Evolutionary conservation across 108 stramenopile genomes (phyloP), one percentile per base, ranked within the genome.

Genomic region (Cyclotella cryptica): DNA sequence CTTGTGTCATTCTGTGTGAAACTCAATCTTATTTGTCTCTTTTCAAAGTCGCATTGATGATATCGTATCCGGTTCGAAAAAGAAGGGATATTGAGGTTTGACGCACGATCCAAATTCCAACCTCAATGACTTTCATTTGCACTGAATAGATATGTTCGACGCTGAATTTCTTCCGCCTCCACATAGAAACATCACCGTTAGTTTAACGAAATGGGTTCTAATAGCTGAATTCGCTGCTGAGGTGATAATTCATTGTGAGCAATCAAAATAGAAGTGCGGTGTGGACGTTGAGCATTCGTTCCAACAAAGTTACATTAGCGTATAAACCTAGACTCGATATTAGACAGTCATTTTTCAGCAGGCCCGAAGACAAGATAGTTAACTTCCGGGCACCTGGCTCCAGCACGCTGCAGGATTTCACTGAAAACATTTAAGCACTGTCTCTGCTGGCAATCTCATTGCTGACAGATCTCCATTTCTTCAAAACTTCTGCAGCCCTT

Each of bases 61-160:
- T 68, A 94, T 99, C 77, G 99, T 99, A 12, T 97, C 95, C 18
- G 99, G 99, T 54, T 96, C 94, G 29, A 97, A 97, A 72, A 94
- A 95, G 79, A 89, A 72, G 61, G 61, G 61, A 39, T 42, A 62
- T 30, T 62, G 39, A 62, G 29, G 10, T 17, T 10, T 12, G 5
- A 27, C 9, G 15, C 9, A 17, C 3, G 49, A 51, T 35, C 49
- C 49, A 51, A 8, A 17, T 1, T 19, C 49, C 49, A 7, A 7
- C 3, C n/a, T 17, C 49, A 51, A 17, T 44, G 0, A 70, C 49
- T 24, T 17, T 19, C 19, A 19, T 19, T 51, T 51, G 19, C 17
- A 19, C 17, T 51, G n/a, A 51, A 19, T 19, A 19, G 49, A 51
- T 51, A 51, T 17, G 19, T 51, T 51, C 19, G 17, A 19, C 3